Evolutionary conservation across 2,329 filamentous ascomycete species (phyloP).

Genomic region (Cordyceps farinosa): DNA sequence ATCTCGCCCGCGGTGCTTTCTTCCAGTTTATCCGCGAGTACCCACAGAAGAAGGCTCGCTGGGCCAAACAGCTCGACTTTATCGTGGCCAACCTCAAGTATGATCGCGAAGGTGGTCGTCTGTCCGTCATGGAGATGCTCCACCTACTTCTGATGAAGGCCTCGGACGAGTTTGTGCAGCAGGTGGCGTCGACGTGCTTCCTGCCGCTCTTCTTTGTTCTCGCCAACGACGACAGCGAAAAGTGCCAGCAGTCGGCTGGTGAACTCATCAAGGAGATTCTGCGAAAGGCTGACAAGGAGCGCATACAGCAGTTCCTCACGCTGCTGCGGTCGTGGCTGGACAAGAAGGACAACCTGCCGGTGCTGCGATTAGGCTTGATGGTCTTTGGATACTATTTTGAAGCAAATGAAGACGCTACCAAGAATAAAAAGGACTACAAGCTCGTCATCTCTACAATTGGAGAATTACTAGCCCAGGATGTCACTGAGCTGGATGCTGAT

Average conservation of each 20-base stretch:
- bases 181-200: constrained; percentile 78
- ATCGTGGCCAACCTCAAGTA: constrained; percentile 89
- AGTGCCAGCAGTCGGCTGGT: constrained; percentile 78
- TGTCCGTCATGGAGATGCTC: constrained; percentile 90
- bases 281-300: constrained; percentile 69
- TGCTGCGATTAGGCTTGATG: constrained; percentile 72
- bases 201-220: constrained; percentile 80
- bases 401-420: constrained; percentile 53
- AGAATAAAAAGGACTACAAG: constrained; percentile 64
- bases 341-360: constrained; percentile 66
- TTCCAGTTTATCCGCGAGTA: constrained; percentile 94
- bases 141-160: constrained; percentile 84
- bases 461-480: constrained; percentile 51
- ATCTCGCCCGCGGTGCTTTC: constrained; percentile 83
- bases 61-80: constrained; percentile 85
- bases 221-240: constrained; percentile 81
- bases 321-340: constrained; percentile 74
- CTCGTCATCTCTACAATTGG: constrained; percentile 56
- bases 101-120: constrained; percentile 78
- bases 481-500: constrained; percentile 60
- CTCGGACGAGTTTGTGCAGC: constrained; percentile 75
- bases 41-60: constrained; percentile 83
- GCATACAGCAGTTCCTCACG: constrained; percentile 64
- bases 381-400: constrained; percentile 83
- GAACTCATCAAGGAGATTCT: constrained; percentile 79